Evolutionary conservation across 2,329 filamentous ascomycete species (phyloP), one percentile per base, ranked within the genome.

Genomic region (Cercospora beticola): DNA sequence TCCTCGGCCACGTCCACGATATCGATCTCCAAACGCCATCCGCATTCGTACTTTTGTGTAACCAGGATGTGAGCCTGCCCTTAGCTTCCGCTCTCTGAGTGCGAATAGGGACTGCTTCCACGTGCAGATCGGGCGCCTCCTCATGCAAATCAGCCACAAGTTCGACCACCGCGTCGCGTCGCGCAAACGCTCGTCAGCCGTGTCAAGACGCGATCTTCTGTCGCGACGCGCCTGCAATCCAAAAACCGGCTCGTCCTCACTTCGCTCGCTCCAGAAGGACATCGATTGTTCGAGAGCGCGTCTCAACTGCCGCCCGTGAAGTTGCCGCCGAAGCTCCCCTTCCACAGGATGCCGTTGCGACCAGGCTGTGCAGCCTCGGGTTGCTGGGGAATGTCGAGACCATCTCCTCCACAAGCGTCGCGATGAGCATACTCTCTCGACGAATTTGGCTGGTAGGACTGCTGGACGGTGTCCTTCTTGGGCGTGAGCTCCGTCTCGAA

Each of bases 1-100:
- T 49, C 21, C 43, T 8, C 8, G 36, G 5, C 36, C 36, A 16
- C 14, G n/a, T 18, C 43, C 43, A 49, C 43, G 43, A 49, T 23
- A 23, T 18, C 43, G 18, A 49, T 14, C 43, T 49, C 43, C 43
- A 49, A 10, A 18, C 18, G 43, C 43, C n/a, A 10, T 49, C 43
- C 43, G 43, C 43, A 49, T 23, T 23, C 21, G 43, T 23, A 4
- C 43, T 4, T 57, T 30, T 18, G 23, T 57, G 54, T 26, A 57
- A 57, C 62, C 62, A 58, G 62, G 49, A 28, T 64, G 49, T 64
- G 52, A 52, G 46, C 62, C 62, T 58, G 62, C 62, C 62, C 28
- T 33, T 57, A 64, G 62, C 62, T 54, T 30, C 62, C 62, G 49
- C 62, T 3, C 12, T 23, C n/a, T 52, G 26, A 23, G 33, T 64